Conservation (phyloP, 768 basidiomycete species). For the Naematelia encephala region DNA sequence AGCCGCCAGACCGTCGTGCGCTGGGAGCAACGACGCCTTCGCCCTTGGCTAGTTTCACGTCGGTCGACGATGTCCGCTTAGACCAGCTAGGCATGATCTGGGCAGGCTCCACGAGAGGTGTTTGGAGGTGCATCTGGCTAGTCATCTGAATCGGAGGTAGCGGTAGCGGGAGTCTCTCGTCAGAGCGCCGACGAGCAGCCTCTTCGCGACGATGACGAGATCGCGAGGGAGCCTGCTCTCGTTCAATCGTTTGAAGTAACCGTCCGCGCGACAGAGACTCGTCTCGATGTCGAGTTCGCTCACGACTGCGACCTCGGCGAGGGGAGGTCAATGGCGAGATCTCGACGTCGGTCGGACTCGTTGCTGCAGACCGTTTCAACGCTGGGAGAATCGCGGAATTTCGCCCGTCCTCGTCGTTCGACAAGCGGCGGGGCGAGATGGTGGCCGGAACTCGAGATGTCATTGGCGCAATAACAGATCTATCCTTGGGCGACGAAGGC, state of each 20-base stretch:
- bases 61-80: conserved; percentile 10
- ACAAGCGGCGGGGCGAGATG: neutral
- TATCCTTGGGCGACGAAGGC: conserved; percentile 9
- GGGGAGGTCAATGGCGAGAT: conserved; percentile 3
- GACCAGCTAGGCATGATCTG: conserved; percentile 32
- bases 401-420: neutral
- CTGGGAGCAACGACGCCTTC: conserved; percentile 10
- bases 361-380: conserved; percentile 2
- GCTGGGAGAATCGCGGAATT: neutral
- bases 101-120: conserved; percentile 10
- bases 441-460: neutral
- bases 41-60: conserved; percentile 1
- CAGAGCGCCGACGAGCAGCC: conserved; percentile 1
- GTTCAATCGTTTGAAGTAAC: conserved; percentile 23
- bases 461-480: conserved; percentile 18
- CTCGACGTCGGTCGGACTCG: neutral
- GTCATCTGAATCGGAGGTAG: conserved; percentile 4
- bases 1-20: conserved; percentile 5
- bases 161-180: conserved; percentile 9
- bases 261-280: conserved; percentile 4
- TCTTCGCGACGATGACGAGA: conserved; percentile 31
- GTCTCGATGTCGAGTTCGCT: conserved; percentile 22
- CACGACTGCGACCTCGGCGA: conserved; percentile 28
- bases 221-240: conserved; percentile 35
- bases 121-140: conserved; percentile 3